These are phyloP conservation scores for Cetradonia linearis DNA, from an alignment of 495 filamentous ascomycete genomes.

Conservation along the genomic window DNA sequence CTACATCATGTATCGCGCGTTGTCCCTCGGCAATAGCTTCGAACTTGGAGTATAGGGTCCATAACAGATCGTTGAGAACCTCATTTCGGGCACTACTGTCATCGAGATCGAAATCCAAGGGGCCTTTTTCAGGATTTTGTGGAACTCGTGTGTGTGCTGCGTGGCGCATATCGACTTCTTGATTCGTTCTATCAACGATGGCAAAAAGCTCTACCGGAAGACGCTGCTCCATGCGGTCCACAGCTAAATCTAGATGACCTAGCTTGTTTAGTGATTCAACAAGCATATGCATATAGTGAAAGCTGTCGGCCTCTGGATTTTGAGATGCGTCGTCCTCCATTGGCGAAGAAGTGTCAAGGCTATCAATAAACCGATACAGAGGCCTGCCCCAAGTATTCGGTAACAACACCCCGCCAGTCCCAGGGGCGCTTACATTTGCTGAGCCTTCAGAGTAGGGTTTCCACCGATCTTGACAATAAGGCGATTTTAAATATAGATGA, in stretches of 20 bases:
- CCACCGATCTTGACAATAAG: slow-evolving; percentile 93
- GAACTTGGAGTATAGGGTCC: slow-evolving; percentile 90
- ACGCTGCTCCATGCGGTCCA: slow-evolving; percentile 83
- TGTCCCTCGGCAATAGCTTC: slow-evolving; percentile 95
- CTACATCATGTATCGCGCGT: slow-evolving; percentile 82
- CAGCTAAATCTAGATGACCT: slow-evolving; percentile 70
- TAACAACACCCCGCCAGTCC: slow-evolving; percentile 14
- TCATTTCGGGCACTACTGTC: slow-evolving; percentile 63
- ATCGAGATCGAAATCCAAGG: slow-evolving; percentile 50
- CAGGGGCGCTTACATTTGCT: slow-evolving; percentile 8
- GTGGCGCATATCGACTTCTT: slow-evolving; percentile 84
- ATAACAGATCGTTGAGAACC: slow-evolving; percentile 80
- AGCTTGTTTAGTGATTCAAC: slow-evolving; percentile 84
- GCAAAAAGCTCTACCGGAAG: slow-evolving; percentile 88
- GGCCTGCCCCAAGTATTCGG: slow-evolving; percentile 43
- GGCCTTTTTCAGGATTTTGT: slow-evolving; percentile 30
- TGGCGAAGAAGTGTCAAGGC: slow-evolving; percentile 57
- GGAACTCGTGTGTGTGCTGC: slow-evolving; percentile 54
- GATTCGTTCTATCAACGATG: slow-evolving; percentile 89
- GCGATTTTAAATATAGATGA: slow-evolving; percentile 93
- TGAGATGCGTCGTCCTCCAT: slow-evolving; percentile 80
- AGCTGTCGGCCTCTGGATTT: slow-evolving; percentile 90
- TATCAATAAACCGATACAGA: slow-evolving; percentile 68
- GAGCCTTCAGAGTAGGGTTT: slow-evolving; percentile 40
- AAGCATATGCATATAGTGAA: slow-evolving; percentile 80